Percentiles rank a stretch among this genome's conserved stretches.
Conservation (phyloP, 1,284 basidiomycete genomes). For the Ustilago nuda region DNA sequence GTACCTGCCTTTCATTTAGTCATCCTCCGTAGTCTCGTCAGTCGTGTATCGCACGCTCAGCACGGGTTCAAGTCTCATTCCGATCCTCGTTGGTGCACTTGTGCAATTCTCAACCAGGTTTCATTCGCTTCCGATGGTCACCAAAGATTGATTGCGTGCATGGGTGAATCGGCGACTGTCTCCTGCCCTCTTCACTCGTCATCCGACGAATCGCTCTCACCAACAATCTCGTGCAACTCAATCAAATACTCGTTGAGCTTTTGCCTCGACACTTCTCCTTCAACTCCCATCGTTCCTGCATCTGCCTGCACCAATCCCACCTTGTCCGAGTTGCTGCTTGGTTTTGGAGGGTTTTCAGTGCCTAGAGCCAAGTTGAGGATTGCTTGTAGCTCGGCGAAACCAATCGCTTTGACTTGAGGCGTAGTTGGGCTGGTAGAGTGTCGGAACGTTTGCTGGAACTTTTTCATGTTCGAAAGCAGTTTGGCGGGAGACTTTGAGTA, state of each 20-base stretch:
- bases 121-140: neutral
- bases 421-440: neutral
- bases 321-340: conserved; percentile 10
- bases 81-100: neutral
- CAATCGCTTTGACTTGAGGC: conserved; percentile 8
- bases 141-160: neutral
- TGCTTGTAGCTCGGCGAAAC: conserved; percentile 32
- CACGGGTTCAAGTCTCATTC: neutral
- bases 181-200: conserved; percentile 21
- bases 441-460: conserved; percentile 10
- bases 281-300: conserved; percentile 35
- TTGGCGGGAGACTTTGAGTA: conserved; percentile 25
- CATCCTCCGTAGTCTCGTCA: neutral
- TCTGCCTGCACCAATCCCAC: conserved; percentile 14
- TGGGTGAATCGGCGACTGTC: neutral
- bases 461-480: conserved; percentile 19
- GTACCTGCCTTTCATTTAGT: neutral
- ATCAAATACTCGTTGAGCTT: conserved; percentile 65
- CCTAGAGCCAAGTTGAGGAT: conserved; percentile 62
- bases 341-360: conserved; percentile 40
- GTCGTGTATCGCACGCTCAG: neutral
- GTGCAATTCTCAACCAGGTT: neutral
- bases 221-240: conserved; percentile 59
- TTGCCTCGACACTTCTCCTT: conserved; percentile 44
- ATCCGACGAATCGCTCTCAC: conserved; percentile 18